Evolutionary conservation across 2,329 filamentous ascomycete species (phyloP).

Genomic region (Colletotrichum godetiae): DNA sequence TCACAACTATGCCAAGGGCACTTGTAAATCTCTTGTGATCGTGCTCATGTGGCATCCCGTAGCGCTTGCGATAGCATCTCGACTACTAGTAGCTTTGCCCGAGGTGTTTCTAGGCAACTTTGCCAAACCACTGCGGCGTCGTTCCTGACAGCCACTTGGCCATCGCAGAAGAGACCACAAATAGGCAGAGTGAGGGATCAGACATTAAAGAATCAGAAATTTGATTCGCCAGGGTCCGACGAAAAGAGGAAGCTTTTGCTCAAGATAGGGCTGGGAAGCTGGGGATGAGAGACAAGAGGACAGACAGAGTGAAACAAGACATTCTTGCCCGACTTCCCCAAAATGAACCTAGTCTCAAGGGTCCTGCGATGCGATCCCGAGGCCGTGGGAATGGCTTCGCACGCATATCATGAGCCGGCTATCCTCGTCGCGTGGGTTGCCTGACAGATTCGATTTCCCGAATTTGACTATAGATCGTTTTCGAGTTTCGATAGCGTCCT

Average conservation of each 20-base stretch:
- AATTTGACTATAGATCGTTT: background rate
- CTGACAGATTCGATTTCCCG: background rate
- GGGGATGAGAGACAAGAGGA: background rate
- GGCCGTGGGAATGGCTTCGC: background rate
- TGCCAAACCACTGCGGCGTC: background rate
- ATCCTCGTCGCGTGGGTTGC: background rate
- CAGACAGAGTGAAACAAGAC: background rate
- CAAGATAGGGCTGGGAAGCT: background rate
- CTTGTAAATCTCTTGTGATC: background rate
- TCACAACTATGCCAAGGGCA: background rate
- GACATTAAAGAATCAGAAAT: background rate
- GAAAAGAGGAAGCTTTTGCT: background rate
- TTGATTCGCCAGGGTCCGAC: background rate
- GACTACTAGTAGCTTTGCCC: background rate
- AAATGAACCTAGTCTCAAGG: background rate
- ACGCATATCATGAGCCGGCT: constrained; percentile 2
- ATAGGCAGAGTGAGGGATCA: background rate
- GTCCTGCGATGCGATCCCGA: background rate
- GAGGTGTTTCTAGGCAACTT: background rate
- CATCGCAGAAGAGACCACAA: background rate
- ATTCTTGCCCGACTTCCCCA: background rate
- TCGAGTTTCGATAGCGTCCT: constrained; percentile 18
- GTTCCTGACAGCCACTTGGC: background rate
- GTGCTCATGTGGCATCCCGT: background rate
- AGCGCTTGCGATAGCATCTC: background rate